Evolutionary conservation across 2,329 filamentous ascomycete species (phyloP).

Genomic region (Cordyceps javanica): DNA sequence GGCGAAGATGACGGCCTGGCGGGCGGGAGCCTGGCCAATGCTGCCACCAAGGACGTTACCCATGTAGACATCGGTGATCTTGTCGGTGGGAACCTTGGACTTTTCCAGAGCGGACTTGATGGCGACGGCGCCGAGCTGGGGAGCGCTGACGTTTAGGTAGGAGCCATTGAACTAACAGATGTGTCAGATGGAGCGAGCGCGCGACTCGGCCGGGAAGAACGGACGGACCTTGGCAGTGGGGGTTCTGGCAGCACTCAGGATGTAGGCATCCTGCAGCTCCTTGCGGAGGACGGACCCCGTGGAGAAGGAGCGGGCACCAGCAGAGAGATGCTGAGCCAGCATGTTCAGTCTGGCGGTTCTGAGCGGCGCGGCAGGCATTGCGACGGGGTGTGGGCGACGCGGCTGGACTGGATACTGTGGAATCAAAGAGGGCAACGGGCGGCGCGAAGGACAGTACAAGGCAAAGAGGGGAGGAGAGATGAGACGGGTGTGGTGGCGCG

Average conservation of each 20-base stretch:
- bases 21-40: slow-evolving; percentile 83
- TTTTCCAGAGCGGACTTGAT: slow-evolving; percentile 89
- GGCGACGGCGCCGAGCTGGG: slow-evolving; percentile 81
- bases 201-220: background rate
- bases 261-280: slow-evolving; percentile 88
- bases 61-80: slow-evolving; percentile 93
- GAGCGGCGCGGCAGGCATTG: slow-evolving; percentile 28
- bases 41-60: slow-evolving; percentile 84
- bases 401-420: background rate
- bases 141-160: slow-evolving; percentile 74
- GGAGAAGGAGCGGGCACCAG: slow-evolving; percentile 39
- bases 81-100: slow-evolving; percentile 71
- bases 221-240: slow-evolving; percentile 72
- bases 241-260: slow-evolving; percentile 82
- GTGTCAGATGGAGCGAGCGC: background rate
- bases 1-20: slow-evolving; percentile 85
- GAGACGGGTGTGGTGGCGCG: slow-evolving; percentile 4
- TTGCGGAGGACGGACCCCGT: slow-evolving; percentile 39
- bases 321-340: slow-evolving; percentile 33
- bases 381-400: slow-evolving; percentile 11
- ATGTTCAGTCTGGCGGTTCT: slow-evolving; percentile 29
- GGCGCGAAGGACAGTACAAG: slow-evolving; percentile 1
- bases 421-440: background rate
- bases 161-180: slow-evolving; percentile 79
- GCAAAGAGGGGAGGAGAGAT: slow-evolving; percentile 6